Base-by-base conservation (phyloP, 2,329 filamentous ascomycete species). In the Laburnicola sp. region DNA sequence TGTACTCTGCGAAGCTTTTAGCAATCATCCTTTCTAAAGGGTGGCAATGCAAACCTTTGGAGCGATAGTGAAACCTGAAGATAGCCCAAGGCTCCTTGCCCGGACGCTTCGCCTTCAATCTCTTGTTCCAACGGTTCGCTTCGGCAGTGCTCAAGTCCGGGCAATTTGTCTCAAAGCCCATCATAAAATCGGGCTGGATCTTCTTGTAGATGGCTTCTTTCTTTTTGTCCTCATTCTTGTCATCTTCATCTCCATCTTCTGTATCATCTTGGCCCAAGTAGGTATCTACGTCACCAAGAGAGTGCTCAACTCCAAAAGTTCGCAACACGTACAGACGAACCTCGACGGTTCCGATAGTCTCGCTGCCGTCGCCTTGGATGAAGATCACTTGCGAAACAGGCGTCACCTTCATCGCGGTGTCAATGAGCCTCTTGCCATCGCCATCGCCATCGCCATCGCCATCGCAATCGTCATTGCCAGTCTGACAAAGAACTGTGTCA, bases 401-500 rank as follows among this genome's bases (percentile, higher is more conserved):
- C 2, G 89, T 89, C 2, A 97, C 93, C 70, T 96, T 94, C 63
- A 99, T 84, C 4, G 87, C 91, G 0, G 94, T 97, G 54, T 94
- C 94, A 59, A 97, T 96, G 56, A 96, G 47, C 8, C 30, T 45
- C 4, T 7, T 30, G 9, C 37, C 25, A 16, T 34, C 16, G 2
- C 9, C 22, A 0, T 50, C 54, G 4, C 60, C 38, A 0, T 57
- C 9, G 3, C 36, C 37, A 1, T 56, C 9, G 2, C n/a, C n/a
- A n/a, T n/a, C n/a, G n/a, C n/a, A n/a, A n/a, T n/a, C n/a, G n/a
- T n/a, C n/a, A n/a, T n/a, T n/a, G n/a, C n/a, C n/a, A n/a, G 42
- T 57, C 34, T 59, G 52, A 50, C 48, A 60, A 0, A 68, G 45
- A 11, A 65, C 66, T 0, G 7, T 60, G 2, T 53, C 58, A 10